Conservation (phyloP, 148 eudicot genomes). For the Polygonum aviculare region DNA sequence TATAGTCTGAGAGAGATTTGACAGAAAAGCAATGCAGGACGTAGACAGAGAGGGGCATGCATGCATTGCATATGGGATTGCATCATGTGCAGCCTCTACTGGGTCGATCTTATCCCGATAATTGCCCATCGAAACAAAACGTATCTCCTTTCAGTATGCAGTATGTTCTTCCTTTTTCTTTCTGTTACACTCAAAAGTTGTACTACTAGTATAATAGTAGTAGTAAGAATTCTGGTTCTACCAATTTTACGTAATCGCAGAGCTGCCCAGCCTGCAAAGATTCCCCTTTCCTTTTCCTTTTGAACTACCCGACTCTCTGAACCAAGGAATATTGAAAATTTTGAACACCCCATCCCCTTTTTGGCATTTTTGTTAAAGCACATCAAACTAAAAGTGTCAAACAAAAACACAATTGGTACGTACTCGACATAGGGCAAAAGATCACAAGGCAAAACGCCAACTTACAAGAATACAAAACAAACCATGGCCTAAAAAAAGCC, state of each 20-base stretch:
- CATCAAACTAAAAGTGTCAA: neutral
- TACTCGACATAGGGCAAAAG: neutral
- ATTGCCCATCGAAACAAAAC: neutral
- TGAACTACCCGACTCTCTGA: neutral
- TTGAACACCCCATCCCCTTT: neutral
- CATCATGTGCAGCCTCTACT: neutral
- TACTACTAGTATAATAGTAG: no score
- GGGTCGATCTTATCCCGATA: neutral
- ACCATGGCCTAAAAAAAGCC: neutral
- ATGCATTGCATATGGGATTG: neutral
- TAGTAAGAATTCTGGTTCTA: neutral
- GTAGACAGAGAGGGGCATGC: neutral
- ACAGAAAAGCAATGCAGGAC: neutral
- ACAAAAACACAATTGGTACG: neutral
- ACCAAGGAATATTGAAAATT: neutral
- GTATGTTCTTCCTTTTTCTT: neutral
- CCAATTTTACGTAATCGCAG: neutral
- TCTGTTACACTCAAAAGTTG: neutral
- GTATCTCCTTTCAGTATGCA: neutral
- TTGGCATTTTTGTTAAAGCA: neutral
- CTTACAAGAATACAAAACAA: neutral
- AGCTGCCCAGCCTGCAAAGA: neutral
- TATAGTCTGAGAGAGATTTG: neutral
- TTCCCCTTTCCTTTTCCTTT: neutral
- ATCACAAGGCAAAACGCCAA: neutral